Conservation (phyloP, 495 filamentous ascomycete genomes). For the Hypoxylon lienhwacheense region DNA sequence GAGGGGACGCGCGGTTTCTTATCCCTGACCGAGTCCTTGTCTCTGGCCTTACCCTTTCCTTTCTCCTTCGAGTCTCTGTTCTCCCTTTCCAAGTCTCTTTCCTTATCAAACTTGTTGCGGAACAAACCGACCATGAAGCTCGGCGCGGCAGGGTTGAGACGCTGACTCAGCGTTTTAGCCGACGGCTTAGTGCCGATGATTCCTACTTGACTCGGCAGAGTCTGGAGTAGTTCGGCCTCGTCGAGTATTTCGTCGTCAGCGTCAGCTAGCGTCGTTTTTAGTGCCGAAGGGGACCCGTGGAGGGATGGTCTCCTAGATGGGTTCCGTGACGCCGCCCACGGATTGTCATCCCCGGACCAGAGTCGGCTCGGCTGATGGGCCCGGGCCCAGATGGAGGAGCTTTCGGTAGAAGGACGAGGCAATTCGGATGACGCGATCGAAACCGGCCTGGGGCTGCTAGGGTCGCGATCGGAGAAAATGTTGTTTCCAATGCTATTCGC, state of each 20-base stretch:
- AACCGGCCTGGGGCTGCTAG: slow-evolving; percentile 71
- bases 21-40: slow-evolving; percentile 41
- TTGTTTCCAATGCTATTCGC: slow-evolving; percentile 67
- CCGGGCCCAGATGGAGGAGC: slow-evolving; percentile 55
- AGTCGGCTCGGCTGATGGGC: slow-evolving; percentile 43
- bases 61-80: slow-evolving; percentile 40
- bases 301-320: slow-evolving; percentile 52
- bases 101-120: slow-evolving; percentile 46
- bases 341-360: slow-evolving; percentile 47
- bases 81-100: slow-evolving; percentile 42
- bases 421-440: slow-evolving; percentile 81
- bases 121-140: slow-evolving; percentile 54
- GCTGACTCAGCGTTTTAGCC: slow-evolving; percentile 45
- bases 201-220: slow-evolving; percentile 49
- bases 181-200: slow-evolving; percentile 53
- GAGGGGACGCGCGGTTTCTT: slow-evolving; percentile 41
- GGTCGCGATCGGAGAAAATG: slow-evolving; percentile 66
- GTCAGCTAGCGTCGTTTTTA: slow-evolving; percentile 54
- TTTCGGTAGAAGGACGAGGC: slow-evolving; percentile 79
- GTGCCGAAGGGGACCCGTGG: slow-evolving; percentile 52
- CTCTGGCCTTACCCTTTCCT: slow-evolving; percentile 36
- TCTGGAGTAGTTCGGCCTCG: slow-evolving; percentile 45
- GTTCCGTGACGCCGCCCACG: slow-evolving; percentile 48
- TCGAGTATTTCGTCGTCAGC: slow-evolving; percentile 55
- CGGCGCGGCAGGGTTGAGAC: slow-evolving; percentile 56